A percentile compares a stretch with the other conserved stretches of the same genome.
These are phyloP conservation scores for Ganoderma sinense DNA, from an alignment of 1,284 basidiomycete species.

Conservation along the genomic window DNA sequence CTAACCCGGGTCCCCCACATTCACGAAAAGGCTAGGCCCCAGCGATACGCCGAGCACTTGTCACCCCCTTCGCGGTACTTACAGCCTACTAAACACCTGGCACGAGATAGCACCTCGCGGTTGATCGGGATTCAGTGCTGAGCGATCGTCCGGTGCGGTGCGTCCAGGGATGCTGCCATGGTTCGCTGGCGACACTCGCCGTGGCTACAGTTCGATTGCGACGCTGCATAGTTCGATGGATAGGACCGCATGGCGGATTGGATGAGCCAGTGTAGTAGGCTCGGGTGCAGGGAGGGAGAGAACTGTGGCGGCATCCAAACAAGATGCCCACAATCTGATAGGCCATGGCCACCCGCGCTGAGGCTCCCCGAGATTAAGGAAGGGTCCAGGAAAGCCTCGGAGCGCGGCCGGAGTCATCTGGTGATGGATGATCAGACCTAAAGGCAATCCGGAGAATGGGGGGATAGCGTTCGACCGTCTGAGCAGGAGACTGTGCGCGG, in stretches of 20 bases:
- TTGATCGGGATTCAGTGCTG: not conserved
- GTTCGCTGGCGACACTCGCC: not conserved
- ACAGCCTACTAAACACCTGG: not conserved
- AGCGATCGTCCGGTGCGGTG: not conserved
- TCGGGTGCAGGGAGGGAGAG: not conserved
- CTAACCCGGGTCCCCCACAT: not conserved
- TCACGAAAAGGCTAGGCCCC: not conserved
- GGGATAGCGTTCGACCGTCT: not conserved
- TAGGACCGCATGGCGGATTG: not conserved
- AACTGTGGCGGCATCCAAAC: conserved; percentile 10
- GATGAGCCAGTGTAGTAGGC: not conserved
- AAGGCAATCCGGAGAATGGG: conserved; percentile 12
- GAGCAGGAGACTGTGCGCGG: not conserved
- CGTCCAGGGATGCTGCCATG: not conserved
- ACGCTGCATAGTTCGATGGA: not conserved
- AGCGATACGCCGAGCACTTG: not conserved
- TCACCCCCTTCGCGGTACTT: not conserved
- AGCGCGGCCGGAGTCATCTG: conserved; percentile 13
- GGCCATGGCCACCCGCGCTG: not conserved
- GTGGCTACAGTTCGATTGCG: not conserved
- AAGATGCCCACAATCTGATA: conserved; percentile 12
- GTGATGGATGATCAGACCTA: conserved; percentile 8
- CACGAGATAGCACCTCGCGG: not conserved
- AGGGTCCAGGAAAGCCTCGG: not conserved
- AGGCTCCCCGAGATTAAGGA: not conserved